Evolutionary conservation across 805 yeast species (phyloP), one percentile per base, ranked within the genome.

Genomic region (Hanseniaspora lachancei): DNA sequence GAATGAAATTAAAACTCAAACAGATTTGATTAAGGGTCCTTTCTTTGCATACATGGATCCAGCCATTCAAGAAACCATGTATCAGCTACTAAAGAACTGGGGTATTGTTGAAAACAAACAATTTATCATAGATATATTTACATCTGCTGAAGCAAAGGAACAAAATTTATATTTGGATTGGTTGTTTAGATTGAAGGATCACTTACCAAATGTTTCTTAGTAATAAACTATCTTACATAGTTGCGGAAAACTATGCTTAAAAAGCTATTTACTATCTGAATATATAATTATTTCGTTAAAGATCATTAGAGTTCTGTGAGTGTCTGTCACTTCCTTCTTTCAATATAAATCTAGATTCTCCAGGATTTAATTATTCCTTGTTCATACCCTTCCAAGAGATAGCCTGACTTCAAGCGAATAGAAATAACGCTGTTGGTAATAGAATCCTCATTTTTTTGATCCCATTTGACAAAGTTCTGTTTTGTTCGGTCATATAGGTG

Each of bases 301-400:
- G 15, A 32, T 13, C 12, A 32, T 15, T 8, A 13, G 10, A 12
- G 12, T 13, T 32, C 35, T 32, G 35, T 32, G 34, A 32, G 15
- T 32, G 13, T 10, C 15, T 32, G 2, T 7, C 35, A 7, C 13
- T 6, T 43, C 3, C 24, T 23, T 13, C 40, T 39, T 32, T 32
- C 15, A 12, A 12, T 32, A 13, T 32, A 12, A 12, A 32, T 47
- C 62, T 54, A 73, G 3, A 74, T 62, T 5, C 88, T 86, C 87
- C 89, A 83, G 5, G 80, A 73, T 27, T 82, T 80, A 27, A 83
- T 70, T 24, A 67, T 67, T 39, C 93, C 93, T 59, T 76, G 76
- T 3, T 67, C 64, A 54, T 85, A 72, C 21, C 88, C 87, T 57
- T 81, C 86, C 8, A 83, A 77, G 54, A 81, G 63, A 64, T 84